A percentile compares a stretch with the other conserved stretches of the same genome.
Conservation (phyloP, 2,329 filamentous ascomycete species). For the Fusarium phyllophilum region DNA sequence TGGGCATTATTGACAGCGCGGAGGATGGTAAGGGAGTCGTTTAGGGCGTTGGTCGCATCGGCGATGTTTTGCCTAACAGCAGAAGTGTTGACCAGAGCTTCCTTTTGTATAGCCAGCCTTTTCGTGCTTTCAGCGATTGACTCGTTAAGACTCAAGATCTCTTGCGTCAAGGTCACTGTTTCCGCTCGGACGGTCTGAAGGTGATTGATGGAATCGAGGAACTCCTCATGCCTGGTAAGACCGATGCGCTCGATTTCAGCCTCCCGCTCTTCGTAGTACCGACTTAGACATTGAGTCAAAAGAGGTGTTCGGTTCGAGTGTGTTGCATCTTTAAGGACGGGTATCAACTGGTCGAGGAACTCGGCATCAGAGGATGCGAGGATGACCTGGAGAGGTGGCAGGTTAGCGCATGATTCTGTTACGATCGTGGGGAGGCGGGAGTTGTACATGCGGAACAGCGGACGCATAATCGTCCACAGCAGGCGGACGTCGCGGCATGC, state of each 20-base stretch:
- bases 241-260: constrained; percentile 93
- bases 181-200: constrained; percentile 92
- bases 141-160: constrained; percentile 92
- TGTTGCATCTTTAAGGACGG: constrained; percentile 90
- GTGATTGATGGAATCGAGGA: constrained; percentile 91
- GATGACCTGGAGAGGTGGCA: constrained; percentile 73
- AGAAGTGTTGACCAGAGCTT: constrained; percentile 89
- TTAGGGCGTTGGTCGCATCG: constrained; percentile 87
- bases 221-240: constrained; percentile 95
- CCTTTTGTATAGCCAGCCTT: constrained; percentile 93
- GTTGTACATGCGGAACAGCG: constrained; percentile 57
- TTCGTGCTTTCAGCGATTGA: constrained; percentile 96
- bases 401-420: constrained; percentile 15
- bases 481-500: constrained; percentile 58
- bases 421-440: constrained; percentile 22
- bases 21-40: constrained; percentile 91
- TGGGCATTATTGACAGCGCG: constrained; percentile 94
- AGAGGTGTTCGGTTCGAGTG: constrained; percentile 76
- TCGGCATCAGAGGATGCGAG: constrained; percentile 91
- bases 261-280: constrained; percentile 88
- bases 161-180: constrained; percentile 85
- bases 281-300: constrained; percentile 75
- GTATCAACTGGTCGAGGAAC: constrained; percentile 95
- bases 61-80: constrained; percentile 95
- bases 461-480: constrained; percentile 59